Conservation (phyloP, 495 filamentous ascomycete genomes). For the Neurospora tetrasperma region DNA sequence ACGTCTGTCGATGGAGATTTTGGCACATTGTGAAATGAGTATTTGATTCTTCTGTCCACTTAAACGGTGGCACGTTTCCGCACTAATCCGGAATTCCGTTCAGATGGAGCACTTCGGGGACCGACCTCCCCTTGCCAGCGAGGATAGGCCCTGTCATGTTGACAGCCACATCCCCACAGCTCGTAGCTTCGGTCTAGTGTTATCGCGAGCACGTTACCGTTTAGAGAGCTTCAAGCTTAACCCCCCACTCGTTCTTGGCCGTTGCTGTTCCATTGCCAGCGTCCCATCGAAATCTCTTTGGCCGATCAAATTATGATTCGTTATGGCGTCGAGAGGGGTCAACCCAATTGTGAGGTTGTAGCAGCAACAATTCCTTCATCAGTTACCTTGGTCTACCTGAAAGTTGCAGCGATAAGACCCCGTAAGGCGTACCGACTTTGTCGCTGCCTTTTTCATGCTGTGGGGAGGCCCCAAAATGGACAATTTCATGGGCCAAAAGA, state of each 20-base stretch:
- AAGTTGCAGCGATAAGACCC: no score
- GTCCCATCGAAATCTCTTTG: not conserved
- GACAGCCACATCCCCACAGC: not conserved
- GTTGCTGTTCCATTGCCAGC: not conserved
- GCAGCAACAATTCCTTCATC: no score
- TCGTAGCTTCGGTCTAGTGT: not conserved
- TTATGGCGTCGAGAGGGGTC: not conserved
- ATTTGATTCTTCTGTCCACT: not conserved
- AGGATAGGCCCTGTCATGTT: not conserved
- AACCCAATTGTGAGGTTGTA: not conserved
- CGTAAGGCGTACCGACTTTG: no score
- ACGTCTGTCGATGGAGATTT: not conserved
- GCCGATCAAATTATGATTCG: not conserved
- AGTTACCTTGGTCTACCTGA: no score
- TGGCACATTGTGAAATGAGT: not conserved
- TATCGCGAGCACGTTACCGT: not conserved
- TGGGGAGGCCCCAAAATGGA: no score
- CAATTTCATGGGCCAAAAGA: no score
- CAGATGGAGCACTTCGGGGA: not conserved
- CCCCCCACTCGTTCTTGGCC: not conserved
- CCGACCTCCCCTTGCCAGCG: not conserved
- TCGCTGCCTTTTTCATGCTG: no score
- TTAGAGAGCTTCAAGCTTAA: not conserved
- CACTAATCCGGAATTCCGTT: not conserved
- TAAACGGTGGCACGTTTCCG: not conserved